These are phyloP conservation scores for Coemansia sp. DNA, from an alignment of 192 early-diverging fungal species.

Conservation along the genomic window DNA sequence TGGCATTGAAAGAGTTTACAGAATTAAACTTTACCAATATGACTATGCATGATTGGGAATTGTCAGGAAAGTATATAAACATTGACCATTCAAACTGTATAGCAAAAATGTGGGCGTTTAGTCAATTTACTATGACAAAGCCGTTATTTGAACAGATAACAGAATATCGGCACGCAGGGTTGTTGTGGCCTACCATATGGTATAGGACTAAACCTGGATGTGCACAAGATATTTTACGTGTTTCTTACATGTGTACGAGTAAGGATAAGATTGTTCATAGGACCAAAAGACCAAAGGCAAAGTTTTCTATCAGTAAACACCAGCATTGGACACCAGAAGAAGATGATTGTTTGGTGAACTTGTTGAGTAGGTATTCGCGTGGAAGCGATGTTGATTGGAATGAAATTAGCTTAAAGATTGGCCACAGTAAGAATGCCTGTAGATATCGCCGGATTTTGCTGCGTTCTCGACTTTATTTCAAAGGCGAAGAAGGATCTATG, in stretches of 20 bases:
- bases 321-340: constrained; percentile 41
- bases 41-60: constrained; percentile 37
- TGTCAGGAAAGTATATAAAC: constrained; percentile 45
- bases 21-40: constrained; percentile 28
- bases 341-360: constrained; percentile 18
- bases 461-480: not conserved
- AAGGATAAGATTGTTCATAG: constrained; percentile 10
- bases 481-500: not conserved
- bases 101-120: constrained; percentile 40
- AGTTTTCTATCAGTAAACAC: constrained; percentile 46
- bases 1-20: constrained; percentile 27
- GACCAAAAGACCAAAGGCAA: constrained; percentile 25
- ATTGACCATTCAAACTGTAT: constrained; percentile 36
- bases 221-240: constrained; percentile 28
- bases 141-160: constrained; percentile 28
- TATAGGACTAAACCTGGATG: constrained; percentile 9
- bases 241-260: constrained; percentile 20
- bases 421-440: constrained; percentile 46
- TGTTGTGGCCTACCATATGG: constrained; percentile 39
- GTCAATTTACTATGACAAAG: constrained; percentile 29
- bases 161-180: constrained; percentile 27
- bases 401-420: constrained; percentile 37
- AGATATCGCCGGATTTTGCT: constrained; percentile 41
- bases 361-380: constrained; percentile 16
- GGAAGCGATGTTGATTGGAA: constrained; percentile 45